A percentile compares a stretch with the other conserved stretches of the same genome.
phyloP scores from a whole-genome alignment of 1,284 basidiomycete species.

The Rhodotorula sp. region DNA sequence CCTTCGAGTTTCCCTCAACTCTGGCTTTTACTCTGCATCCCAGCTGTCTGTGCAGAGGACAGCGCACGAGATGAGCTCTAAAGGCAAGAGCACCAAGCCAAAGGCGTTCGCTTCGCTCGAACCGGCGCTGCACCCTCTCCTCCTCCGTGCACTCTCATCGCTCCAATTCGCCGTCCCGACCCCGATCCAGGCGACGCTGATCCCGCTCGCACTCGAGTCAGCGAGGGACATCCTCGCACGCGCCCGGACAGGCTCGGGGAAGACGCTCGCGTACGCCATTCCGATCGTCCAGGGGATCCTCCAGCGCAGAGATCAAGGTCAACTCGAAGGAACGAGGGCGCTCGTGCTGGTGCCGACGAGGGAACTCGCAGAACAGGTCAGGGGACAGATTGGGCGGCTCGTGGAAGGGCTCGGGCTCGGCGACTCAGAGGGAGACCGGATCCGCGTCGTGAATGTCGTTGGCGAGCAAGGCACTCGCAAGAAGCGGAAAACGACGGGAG shows the following conservation, averaged over 20 bases:
- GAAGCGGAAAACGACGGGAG: slow-evolving; percentile 50
- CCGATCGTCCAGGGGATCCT: slow-evolving; percentile 88
- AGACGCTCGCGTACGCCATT: slow-evolving; percentile 93
- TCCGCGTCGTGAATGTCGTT: slow-evolving; percentile 76
- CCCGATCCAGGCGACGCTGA: slow-evolving; percentile 87
- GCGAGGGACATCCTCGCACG: slow-evolving; percentile 88
- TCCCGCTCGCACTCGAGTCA: slow-evolving; percentile 77
- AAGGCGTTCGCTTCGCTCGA: slow-evolving; percentile 26
- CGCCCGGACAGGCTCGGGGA: slow-evolving; percentile 92
- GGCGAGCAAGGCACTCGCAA: slow-evolving; percentile 46
- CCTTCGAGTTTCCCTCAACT: too few species aligned
- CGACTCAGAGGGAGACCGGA: slow-evolving; percentile 63
- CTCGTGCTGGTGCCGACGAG: slow-evolving; percentile 90
- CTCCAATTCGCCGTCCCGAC: slow-evolving; percentile 83
- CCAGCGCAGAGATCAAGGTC: slow-evolving; percentile 41
- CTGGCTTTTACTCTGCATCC: too few species aligned
- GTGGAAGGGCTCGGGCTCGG: slow-evolving; percentile 10
- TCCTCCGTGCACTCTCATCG: slow-evolving; percentile 78
- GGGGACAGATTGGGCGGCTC: slow-evolving; percentile 6
- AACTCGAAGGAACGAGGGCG: slow-evolving; percentile 64
- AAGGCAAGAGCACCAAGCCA: slow-evolving; percentile 1
- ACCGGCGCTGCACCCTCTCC: slow-evolving; percentile 54
- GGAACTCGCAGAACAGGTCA: slow-evolving; percentile 67
- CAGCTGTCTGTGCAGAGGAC: too few species aligned
- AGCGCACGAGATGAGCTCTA: not conserved